These are phyloP conservation scores for Tylopilus rubrobrunneus DNA, from an alignment of 768 basidiomycete species.

Conservation along the genomic window DNA sequence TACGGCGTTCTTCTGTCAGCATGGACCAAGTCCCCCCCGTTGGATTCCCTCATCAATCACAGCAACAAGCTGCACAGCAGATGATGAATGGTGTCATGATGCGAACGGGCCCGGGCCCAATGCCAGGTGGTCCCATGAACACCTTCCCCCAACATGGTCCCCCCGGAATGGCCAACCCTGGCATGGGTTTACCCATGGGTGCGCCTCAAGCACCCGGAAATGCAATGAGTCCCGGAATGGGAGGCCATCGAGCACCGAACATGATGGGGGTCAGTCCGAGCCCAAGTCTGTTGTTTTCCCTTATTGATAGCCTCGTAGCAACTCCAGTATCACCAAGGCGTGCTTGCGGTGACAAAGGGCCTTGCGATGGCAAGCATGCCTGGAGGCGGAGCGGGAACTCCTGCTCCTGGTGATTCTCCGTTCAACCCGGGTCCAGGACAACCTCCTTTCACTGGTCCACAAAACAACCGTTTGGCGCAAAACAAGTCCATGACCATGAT, in stretches of 20 bases:
- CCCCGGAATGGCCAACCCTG: constrained; percentile 28
- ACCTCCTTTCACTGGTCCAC: constrained; percentile 31
- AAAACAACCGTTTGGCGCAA: constrained; percentile 30
- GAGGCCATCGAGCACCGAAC: constrained; percentile 22
- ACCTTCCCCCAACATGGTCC: constrained; percentile 31
- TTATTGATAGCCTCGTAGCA: constrained; percentile 18
- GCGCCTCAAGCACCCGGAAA: constrained; percentile 28
- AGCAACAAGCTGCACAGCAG: constrained; percentile 35
- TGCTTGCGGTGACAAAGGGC: constrained; percentile 35
- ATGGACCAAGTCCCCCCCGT: constrained; percentile 40
- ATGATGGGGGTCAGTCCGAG: constrained; percentile 30
- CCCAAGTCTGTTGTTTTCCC: background rate
- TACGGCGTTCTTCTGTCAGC: constrained; percentile 44
- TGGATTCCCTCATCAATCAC: constrained; percentile 32
- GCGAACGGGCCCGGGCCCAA: constrained; percentile 30
- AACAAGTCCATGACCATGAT: constrained; percentile 43
- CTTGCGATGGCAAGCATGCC: constrained; percentile 28
- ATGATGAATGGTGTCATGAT: constrained; percentile 41
- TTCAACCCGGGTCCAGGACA: constrained; percentile 36
- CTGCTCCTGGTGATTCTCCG: constrained; percentile 40
- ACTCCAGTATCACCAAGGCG: constrained; percentile 36
- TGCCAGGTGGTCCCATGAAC: constrained; percentile 34
- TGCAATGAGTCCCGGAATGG: constrained; percentile 38
- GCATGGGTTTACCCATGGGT: constrained; percentile 33
- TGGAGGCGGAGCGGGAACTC: constrained; percentile 41